Percentiles rank a stretch among this genome's conserved stretches.
These are phyloP conservation scores for Aethionema arabicum DNA, from an alignment of 345 rosid genomes.

Conservation along the genomic window DNA sequence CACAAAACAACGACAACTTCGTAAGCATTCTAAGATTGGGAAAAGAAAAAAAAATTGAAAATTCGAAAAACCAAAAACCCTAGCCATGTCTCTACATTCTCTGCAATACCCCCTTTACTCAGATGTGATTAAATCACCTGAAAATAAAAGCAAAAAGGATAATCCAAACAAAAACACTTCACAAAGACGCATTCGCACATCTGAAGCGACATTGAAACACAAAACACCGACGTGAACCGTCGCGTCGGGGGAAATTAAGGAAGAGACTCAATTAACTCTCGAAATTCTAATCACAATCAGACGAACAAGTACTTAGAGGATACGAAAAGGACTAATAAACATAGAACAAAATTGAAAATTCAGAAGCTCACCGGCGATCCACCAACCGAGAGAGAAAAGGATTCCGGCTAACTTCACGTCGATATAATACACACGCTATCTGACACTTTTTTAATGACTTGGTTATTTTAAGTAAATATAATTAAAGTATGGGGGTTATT, in stretches of 20 bases:
- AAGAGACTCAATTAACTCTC: not conserved
- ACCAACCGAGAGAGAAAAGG: slow-evolving; percentile 10
- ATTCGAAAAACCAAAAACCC: slow-evolving; percentile 21
- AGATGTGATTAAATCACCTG: slow-evolving; percentile 10
- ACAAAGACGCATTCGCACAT: not conserved
- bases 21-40: slow-evolving; percentile 5
- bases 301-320: not conserved
- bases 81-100: slow-evolving; percentile 13
- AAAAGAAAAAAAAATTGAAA: not conserved
- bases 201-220: not conserved
- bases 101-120: not conserved
- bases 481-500: not conserved
- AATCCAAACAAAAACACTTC: not conserved
- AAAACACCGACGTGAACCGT: not conserved
- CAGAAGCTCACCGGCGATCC: slow-evolving; percentile 16
- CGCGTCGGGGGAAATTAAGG: not conserved
- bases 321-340: too few relatives aligned
- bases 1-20: not conserved
- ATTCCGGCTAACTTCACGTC: slow-evolving; percentile 9
- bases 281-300: not conserved
- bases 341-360: not conserved
- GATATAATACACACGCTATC: slow-evolving; percentile 13
- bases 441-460: not conserved
- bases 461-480: not conserved
- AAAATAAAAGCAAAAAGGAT: not conserved